These are phyloP conservation scores for Flaveria sonorensis DNA, from an alignment of 129 eudicot genomes.

Conservation along the genomic window DNA sequence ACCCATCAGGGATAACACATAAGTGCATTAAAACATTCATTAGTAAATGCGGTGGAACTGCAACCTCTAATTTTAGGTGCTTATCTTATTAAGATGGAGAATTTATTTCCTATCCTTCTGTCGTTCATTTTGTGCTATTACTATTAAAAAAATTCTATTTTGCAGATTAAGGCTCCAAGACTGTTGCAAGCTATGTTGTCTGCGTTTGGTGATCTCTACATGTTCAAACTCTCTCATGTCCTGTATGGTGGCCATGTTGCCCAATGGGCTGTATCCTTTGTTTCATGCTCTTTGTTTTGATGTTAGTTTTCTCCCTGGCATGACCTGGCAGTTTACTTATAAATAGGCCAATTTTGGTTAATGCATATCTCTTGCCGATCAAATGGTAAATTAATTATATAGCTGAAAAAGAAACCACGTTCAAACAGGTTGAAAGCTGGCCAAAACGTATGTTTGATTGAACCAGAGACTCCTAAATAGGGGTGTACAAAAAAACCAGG, in stretches of 20 bases:
- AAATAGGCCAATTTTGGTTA: not conserved
- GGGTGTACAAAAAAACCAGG: too few species aligned
- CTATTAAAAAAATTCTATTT: not conserved
- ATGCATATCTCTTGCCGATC: not conserved
- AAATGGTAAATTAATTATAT: not conserved
- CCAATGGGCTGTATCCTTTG: slow-evolving; percentile 85
- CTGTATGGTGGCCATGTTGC: slow-evolving; percentile 69
- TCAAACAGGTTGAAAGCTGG: not conserved
- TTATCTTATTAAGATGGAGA: slow-evolving; percentile 16
- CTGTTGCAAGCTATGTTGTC: slow-evolving; percentile 73
- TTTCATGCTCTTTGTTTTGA: slow-evolving; percentile 15
- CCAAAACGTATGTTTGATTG: not conserved
- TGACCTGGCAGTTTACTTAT: not conserved
- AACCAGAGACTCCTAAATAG: not conserved
- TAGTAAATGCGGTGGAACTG: not conserved
- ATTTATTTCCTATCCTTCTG: not conserved
- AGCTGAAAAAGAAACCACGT: not conserved
- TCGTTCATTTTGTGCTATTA: not conserved
- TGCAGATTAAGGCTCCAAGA: slow-evolving; percentile 80
- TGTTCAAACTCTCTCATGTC: slow-evolving; percentile 67
- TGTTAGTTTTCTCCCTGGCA: not conserved
- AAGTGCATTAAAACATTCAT: not conserved
- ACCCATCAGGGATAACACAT: not conserved
- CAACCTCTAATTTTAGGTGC: slow-evolving; percentile 1
- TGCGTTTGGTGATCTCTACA: slow-evolving; percentile 88